phyloP scores from a whole-genome alignment of 208 protist species.

The Wallacemonas sp. region DNA sequence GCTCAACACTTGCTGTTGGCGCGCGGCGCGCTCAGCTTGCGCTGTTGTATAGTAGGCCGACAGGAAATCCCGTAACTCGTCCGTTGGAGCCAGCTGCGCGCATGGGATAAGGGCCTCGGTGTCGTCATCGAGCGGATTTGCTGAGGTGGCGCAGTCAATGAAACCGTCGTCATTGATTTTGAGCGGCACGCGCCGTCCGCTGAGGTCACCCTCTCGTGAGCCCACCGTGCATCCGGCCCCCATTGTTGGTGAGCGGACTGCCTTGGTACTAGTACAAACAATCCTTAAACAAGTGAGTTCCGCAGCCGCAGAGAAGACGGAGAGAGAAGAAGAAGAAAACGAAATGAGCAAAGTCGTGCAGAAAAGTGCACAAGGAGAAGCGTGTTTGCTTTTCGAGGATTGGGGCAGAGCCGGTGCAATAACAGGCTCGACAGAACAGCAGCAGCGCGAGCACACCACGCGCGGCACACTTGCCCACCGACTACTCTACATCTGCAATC shows the following conservation, averaged over 20 bases:
- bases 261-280: too few species aligned
- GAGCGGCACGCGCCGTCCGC: neutral
- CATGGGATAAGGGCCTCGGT: neutral
- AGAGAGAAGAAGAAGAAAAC: constrained; percentile 4
- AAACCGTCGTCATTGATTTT: neutral
- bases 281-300: too few species aligned
- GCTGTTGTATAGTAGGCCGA: neutral
- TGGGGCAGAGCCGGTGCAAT: too few species aligned
- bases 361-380: too few species aligned
- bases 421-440: too few species aligned
- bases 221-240: neutral
- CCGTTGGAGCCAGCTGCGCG: neutral
- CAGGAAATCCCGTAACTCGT: neutral
- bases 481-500: too few species aligned
- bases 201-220: neutral
- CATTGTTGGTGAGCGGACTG: too few species aligned
- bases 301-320: too few species aligned
- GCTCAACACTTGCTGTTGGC: neutral
- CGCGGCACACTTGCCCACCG: too few species aligned
- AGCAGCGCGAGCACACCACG: too few species aligned
- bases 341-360: neutral
- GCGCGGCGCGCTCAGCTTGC: neutral
- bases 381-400: too few species aligned
- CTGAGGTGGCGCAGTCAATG: neutral
- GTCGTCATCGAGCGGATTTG: neutral